Conservation (phyloP, 2,329 filamentous ascomycete species). For the Fusarium hostae region DNA sequence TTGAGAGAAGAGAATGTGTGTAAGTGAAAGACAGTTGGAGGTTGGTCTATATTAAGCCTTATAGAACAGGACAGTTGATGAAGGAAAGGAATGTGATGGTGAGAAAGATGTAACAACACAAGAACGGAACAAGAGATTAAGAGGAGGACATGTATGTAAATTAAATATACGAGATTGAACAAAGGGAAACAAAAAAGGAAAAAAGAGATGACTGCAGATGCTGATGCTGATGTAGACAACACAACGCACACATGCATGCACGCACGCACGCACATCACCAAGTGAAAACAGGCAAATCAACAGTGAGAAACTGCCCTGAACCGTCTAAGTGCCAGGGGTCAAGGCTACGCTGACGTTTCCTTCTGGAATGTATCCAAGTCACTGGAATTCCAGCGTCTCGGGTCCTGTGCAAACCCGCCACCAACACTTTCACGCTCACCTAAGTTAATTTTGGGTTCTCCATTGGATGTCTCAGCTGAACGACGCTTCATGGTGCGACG, state of each 20-base stretch:
- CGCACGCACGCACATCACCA: neutral
- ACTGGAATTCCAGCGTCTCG: slow-evolving; percentile 34
- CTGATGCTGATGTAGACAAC: neutral
- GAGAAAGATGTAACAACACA: neutral
- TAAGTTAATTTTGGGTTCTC: neutral
- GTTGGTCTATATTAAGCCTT: neutral
- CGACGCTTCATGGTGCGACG: slow-evolving; percentile 13
- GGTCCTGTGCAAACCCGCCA: neutral
- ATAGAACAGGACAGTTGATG: slow-evolving; percentile 5
- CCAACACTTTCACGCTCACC: neutral
- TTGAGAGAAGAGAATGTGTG: slow-evolving; percentile 11
- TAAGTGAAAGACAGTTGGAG: neutral
- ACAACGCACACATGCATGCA: neutral
- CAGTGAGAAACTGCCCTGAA: neutral
- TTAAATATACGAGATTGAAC: slow-evolving; percentile 13
- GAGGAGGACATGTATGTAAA: slow-evolving; percentile 8
- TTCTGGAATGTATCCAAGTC: slow-evolving; percentile 34
- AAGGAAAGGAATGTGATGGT: slow-evolving; percentile 16
- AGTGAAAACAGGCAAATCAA: slow-evolving; percentile 7
- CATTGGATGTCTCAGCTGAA: slow-evolving; percentile 2
- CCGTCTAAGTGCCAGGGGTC: neutral
- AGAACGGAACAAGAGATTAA: neutral
- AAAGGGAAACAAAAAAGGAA: slow-evolving; percentile 3
- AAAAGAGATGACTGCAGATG: neutral
- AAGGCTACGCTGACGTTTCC: neutral